These are phyloP conservation scores for Rhamnella rubrinervis DNA, from an alignment of 331 rosid genomes.

Conservation along the genomic window DNA sequence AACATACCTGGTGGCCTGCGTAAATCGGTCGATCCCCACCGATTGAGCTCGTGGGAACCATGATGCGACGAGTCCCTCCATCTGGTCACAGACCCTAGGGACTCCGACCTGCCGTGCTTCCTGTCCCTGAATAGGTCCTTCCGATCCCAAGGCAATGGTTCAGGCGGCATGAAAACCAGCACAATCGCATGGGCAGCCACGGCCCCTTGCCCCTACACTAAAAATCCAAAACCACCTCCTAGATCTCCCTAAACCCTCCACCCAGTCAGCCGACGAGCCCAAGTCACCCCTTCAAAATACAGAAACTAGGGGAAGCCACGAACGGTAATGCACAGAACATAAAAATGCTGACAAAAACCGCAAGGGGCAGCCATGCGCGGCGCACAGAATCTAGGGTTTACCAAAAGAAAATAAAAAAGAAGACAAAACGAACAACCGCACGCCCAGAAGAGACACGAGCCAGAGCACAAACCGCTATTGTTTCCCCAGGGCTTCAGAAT, in stretches of 20 bases:
- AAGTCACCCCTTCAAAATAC: conserved; percentile 4
- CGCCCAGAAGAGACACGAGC: neutral
- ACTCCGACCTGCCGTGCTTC: conserved; percentile 93
- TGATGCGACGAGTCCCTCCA: conserved; percentile 92
- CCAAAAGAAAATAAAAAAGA: conserved; percentile 12
- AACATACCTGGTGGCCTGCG: conserved; percentile 81
- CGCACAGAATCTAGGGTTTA: conserved; percentile 28
- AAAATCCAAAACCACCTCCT: conserved; percentile 11
- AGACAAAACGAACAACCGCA: conserved; percentile 4
- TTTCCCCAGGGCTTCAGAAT: conserved; percentile 30
- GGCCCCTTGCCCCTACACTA: conserved; percentile 14
- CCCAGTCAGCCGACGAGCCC: neutral
- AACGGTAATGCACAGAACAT: conserved; percentile 1
- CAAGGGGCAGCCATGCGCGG: conserved; percentile 17
- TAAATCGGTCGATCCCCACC: conserved; percentile 77
- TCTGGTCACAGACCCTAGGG: conserved; percentile 71
- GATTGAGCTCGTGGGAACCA: conserved; percentile 65
- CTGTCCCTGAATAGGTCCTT: conserved; percentile 97
- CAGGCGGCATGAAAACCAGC: conserved; percentile 97
- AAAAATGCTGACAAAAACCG: conserved; percentile 17
- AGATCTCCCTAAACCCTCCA: conserved; percentile 9
- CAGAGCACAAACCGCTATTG: conserved; percentile 1
- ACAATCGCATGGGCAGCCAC: conserved; percentile 79
- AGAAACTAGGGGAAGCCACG: neutral
- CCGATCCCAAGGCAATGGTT: conserved; percentile 96